These are phyloP conservation scores for Fusarium sp. DNA, from an alignment of 2,329 filamentous ascomycete species.

Conservation along the genomic window DNA sequence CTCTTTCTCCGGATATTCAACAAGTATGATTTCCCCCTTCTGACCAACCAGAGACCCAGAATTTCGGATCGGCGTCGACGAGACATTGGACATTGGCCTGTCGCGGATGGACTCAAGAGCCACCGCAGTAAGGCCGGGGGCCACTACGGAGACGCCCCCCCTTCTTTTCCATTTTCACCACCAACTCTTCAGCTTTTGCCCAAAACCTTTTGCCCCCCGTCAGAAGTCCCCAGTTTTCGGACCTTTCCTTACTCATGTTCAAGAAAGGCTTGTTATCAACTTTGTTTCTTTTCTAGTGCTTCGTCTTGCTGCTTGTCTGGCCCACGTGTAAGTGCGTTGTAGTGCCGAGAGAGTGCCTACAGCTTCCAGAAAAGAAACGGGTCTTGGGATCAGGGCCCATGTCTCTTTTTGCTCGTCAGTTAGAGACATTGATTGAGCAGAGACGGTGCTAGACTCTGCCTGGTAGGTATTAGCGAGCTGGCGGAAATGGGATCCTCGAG, in stretches of 20 bases:
- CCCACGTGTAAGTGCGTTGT: slow-evolving; percentile 10
- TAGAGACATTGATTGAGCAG: background rate
- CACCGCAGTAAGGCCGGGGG: slow-evolving; percentile 45
- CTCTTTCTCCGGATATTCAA: background rate
- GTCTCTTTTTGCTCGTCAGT: background rate
- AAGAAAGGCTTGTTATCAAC: slow-evolving; percentile 11
- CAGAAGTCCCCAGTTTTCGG: slow-evolving; percentile 23
- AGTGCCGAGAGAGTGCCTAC: background rate
- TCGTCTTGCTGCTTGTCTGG: background rate
- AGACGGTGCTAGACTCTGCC: background rate
- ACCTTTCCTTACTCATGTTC: slow-evolving; percentile 26
- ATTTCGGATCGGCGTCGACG: slow-evolving; percentile 44
- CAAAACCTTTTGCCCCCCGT: background rate
- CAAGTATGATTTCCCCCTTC: slow-evolving; percentile 9
- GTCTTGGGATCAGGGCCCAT: background rate
- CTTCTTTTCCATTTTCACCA: background rate
- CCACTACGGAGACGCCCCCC: slow-evolving; percentile 35
- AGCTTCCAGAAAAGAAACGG: background rate
- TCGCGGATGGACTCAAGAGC: slow-evolving; percentile 36
- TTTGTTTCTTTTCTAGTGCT: background rate
- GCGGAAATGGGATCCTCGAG: slow-evolving; percentile 12
- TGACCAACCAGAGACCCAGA: slow-evolving; percentile 32
- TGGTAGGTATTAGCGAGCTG: slow-evolving; percentile 1
- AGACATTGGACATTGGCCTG: slow-evolving; percentile 43
- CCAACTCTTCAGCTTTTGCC: background rate